Evolutionary conservation across 768 basidiomycete species (phyloP).

Genomic region (Boletus eberwhitei): DNA sequence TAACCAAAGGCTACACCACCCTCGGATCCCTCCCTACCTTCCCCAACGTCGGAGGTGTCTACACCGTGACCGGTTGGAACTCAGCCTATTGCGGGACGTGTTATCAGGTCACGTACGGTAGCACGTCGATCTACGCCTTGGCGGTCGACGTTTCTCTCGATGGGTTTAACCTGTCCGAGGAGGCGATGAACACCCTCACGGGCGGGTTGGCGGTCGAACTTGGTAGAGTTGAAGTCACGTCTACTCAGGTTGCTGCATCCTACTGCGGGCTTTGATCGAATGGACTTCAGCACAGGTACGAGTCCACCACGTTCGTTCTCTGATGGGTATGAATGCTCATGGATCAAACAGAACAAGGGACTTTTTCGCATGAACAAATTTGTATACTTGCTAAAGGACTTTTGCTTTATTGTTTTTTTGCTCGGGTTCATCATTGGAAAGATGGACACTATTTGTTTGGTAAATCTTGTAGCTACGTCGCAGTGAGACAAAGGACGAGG

Average conservation of each 20-base stretch:
- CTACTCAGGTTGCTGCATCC: slow-evolving; percentile 42
- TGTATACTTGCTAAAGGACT: background rate
- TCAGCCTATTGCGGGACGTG: slow-evolving; percentile 34
- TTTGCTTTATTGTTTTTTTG: background rate
- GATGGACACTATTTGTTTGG: background rate
- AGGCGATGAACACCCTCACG: slow-evolving; percentile 56
- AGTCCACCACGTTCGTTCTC: background rate
- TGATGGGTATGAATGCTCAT: background rate
- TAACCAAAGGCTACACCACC: slow-evolving; percentile 30
- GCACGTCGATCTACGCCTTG: slow-evolving; percentile 18
- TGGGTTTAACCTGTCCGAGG: slow-evolving; percentile 48
- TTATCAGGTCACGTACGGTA: slow-evolving; percentile 27
- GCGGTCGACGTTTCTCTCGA: slow-evolving; percentile 28
- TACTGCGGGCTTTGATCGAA: slow-evolving; percentile 39
- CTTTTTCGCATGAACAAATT: background rate
- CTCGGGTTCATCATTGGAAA: background rate
- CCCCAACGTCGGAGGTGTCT: slow-evolving; percentile 34
- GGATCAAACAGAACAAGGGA: background rate
- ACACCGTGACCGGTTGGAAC: slow-evolving; percentile 31
- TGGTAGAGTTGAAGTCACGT: slow-evolving; percentile 46
- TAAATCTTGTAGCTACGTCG: background rate
- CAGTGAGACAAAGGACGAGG: too few relatives aligned
- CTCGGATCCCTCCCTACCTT: slow-evolving; percentile 32
- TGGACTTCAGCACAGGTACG: background rate
- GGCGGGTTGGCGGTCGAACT: slow-evolving; percentile 42